Evolutionary conservation across 176 grass and related monocot species (phyloP), one percentile per base, ranked within the genome.

Genomic region (Elymus sibiricus): DNA sequence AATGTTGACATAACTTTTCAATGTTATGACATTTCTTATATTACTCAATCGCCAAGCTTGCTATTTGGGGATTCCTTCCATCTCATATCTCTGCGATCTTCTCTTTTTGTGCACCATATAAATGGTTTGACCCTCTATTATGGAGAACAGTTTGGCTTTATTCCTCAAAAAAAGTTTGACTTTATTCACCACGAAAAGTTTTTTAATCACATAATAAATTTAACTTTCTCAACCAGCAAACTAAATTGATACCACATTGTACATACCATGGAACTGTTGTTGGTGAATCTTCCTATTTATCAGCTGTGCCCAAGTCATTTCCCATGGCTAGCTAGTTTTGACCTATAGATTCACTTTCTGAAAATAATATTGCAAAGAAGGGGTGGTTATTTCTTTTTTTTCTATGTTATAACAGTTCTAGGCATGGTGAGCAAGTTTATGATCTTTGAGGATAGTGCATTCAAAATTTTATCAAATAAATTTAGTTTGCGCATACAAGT

Each of bases 1-100:
- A 87, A 31, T 79, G 89, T 87, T 87, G 80, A 90, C 58, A 79
- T 73, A 66, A 79, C 58, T 59, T 66, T 65, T 66, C 64, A 67
- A 17, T 21, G 38, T 47, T 46, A 27, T 49, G 26, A 28, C 44
- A 37, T 75, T 75, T 81, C 2, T 53, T 53, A 47, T 13, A 38
- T 71, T 90, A 34, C 78, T 86, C 28, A 60, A 60, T 21, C 40
- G 5, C 34, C 67, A 58, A 70, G 51, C 31, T 74, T 75, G 58
- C 44, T 79, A 25, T 89, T 74, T 59, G 32, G 55, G 38, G 17
- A 31, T 82, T 75, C 75, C 7, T 83, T 58, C 47, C 25, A 51
- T 82, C n/a, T 64, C 27, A 51, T 51, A 31, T 17, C 16, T 58
- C 60, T 83, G 0, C 1, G 44, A 34, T 68, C 27, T 32, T 59